A percentile compares a stretch with the other conserved stretches of the same genome.
These are phyloP conservation scores for Suillus clintonianus DNA, from an alignment of 768 basidiomycete species.

Conservation along the genomic window DNA sequence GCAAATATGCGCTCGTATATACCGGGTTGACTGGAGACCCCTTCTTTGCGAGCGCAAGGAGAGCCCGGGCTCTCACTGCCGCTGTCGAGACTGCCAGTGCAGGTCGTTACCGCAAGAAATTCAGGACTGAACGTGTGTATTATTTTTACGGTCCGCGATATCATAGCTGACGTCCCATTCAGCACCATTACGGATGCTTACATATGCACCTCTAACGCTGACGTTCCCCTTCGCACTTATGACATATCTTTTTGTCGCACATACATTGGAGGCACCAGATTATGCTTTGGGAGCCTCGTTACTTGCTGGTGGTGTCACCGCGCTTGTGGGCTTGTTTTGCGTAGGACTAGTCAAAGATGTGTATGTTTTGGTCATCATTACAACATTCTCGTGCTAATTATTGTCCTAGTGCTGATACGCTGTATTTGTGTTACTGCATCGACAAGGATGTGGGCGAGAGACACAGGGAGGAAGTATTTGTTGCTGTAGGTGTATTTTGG, in stretches of 20 bases:
- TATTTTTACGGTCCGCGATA: neutral
- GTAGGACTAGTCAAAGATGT: conserved; percentile 79
- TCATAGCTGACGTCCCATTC: neutral
- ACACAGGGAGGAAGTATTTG: conserved; percentile 54
- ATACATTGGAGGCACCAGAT: conserved; percentile 67
- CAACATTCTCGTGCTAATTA: neutral
- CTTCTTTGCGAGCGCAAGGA: conserved; percentile 59
- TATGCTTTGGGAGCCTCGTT: conserved; percentile 76
- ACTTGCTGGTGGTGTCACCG: conserved; percentile 77
- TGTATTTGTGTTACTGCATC: conserved; percentile 70
- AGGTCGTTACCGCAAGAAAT: conserved; percentile 46
- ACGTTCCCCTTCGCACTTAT: conserved; percentile 80
- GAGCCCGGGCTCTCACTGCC: conserved; percentile 57
- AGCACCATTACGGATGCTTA: conserved; percentile 74
- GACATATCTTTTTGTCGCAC: conserved; percentile 89
- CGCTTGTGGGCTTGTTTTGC: conserved; percentile 81
- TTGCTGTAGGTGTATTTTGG: conserved; percentile 44
- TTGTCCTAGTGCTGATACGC: conserved; percentile 54
- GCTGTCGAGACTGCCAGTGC: conserved; percentile 49
- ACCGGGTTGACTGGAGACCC: conserved; percentile 74
- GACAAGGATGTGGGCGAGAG: conserved; percentile 55
- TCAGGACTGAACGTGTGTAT: conserved; percentile 60
- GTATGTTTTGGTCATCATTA: conserved; percentile 38
- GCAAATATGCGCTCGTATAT: conserved; percentile 70
- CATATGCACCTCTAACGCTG: conserved; percentile 69